Base-by-base conservation (phyloP, 345 rosid genomes). In the Euphorbia lathyris region DNA sequence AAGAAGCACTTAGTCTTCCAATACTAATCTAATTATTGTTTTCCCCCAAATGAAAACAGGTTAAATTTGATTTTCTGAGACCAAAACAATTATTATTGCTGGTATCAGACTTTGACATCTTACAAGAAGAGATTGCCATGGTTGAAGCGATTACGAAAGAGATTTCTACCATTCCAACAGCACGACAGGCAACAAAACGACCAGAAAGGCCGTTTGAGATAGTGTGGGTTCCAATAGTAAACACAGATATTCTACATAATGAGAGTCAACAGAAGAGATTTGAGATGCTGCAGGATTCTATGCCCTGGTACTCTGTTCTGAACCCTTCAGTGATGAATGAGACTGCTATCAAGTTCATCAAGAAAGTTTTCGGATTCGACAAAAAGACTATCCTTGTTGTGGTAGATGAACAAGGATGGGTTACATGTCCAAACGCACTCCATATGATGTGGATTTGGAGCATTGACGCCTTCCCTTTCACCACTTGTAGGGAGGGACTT, bases 331-430 rank as follows among this genome's bases (percentile, higher is more conserved):
- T 70, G 67, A 70, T 50, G 20, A 47, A 60, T 11, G 9, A 13
- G 58, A 58, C 67, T 48, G 73, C 56, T 5, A 20, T 60, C 34
- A 70, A 58, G 59, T 70, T 70, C 73, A 58, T 45, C 42, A 70
- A 59, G 40, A 20, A 70, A 20, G 73, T 70, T 1, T 60, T 65
- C 66, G 58, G 62, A 7, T 70, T 45, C 23, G 40, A 50, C n/a
- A 20, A 50, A 40, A 47, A 60, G 47, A 36, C 67, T 20, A 60
- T 70, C 13, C 58, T 59, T 30, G 58, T 61, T 1, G 58, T 60
- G 40, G 43, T 70, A 32, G 58, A 59, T 32, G 47, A 32, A 8
- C 58, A 70, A 9, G 73, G 73, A 11, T 12, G n/a, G 30, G 47
- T 70, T 27, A 19, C 30, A 20, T 59, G 48, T 13, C 58, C 66